These are phyloP conservation scores for Populus hybrid DNA, from an alignment of 441 rosid species.

Conservation along the genomic window DNA sequence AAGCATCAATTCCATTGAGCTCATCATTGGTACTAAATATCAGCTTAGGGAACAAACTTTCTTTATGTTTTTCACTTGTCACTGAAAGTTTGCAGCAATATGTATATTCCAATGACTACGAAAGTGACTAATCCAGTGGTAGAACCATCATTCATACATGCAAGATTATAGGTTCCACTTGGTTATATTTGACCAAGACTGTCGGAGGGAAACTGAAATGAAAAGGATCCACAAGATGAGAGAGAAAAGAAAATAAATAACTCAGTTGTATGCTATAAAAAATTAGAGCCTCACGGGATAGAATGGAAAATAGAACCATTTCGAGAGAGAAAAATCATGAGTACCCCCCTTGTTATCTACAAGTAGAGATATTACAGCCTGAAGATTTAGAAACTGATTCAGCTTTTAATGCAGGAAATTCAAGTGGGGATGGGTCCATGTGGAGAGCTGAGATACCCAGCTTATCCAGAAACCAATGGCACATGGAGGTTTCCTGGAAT, in stretches of 20 bases:
- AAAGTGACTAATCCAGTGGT: neutral
- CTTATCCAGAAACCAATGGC: conserved; percentile 93
- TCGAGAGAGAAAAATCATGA: neutral
- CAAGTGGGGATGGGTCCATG: conserved; percentile 99
- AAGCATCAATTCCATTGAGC: neutral
- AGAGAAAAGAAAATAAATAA: too few relatives aligned
- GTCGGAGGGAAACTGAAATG: neutral
- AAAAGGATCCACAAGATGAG: neutral
- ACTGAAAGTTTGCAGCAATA: neutral
- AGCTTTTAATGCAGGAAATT: conserved; percentile 60
- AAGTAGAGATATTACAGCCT: neutral
- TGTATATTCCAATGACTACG: neutral
- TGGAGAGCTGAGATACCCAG: conserved; percentile 88
- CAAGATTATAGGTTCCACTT: neutral
- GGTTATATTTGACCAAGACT: neutral
- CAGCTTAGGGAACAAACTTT: neutral
- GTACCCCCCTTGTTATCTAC: neutral
- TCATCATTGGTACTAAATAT: neutral
- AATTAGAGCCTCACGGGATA: neutral
- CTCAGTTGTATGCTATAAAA: neutral
- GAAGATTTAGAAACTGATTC: conserved; percentile 11
- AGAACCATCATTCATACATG: neutral
- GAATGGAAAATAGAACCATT: neutral
- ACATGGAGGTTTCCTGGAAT: conserved; percentile 96
- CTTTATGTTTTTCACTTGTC: neutral